Conservation (phyloP, 257 asterid genomes). For the Nicotiana otophora region DNA sequence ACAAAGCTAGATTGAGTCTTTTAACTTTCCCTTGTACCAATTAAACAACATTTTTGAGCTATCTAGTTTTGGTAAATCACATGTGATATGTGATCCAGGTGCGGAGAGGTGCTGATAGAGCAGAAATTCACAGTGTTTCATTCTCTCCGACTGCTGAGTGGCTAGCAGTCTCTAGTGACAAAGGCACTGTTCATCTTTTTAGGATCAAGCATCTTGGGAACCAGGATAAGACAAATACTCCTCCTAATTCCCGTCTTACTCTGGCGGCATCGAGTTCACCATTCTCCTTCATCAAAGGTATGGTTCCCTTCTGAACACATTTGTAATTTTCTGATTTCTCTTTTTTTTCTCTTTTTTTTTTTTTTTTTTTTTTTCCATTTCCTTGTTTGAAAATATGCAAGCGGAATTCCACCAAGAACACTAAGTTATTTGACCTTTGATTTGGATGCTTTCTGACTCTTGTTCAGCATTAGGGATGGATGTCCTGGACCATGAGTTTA, state of each 20-base stretch:
- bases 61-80: constrained; percentile 1
- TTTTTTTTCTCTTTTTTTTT: not conserved
- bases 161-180: constrained; percentile 94
- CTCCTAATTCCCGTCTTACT: constrained; percentile 50
- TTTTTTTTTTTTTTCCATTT: too few species aligned
- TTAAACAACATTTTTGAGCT: not conserved
- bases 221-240: constrained; percentile 42
- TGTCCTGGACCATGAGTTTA: not conserved
- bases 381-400: not conserved
- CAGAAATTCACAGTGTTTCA: constrained; percentile 75
- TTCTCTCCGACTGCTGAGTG: constrained; percentile 83
- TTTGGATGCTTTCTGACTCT: not conserved
- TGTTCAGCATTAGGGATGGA: not conserved
- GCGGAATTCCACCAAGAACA: not conserved
- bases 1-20: not conserved
- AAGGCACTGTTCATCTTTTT: constrained; percentile 88
- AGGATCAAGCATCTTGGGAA: constrained; percentile 73
- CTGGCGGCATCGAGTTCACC: constrained; percentile 78
- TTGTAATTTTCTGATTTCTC: not conserved
- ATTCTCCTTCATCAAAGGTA: constrained; percentile 88
- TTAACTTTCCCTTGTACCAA: not conserved
- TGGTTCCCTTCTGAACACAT: not conserved
- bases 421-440: not conserved
- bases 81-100: constrained; percentile 35
- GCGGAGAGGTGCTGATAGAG: constrained; percentile 86